These are phyloP conservation scores for Lentinus brumalis DNA, from an alignment of 768 basidiomycete species.

Conservation along the genomic window DNA sequence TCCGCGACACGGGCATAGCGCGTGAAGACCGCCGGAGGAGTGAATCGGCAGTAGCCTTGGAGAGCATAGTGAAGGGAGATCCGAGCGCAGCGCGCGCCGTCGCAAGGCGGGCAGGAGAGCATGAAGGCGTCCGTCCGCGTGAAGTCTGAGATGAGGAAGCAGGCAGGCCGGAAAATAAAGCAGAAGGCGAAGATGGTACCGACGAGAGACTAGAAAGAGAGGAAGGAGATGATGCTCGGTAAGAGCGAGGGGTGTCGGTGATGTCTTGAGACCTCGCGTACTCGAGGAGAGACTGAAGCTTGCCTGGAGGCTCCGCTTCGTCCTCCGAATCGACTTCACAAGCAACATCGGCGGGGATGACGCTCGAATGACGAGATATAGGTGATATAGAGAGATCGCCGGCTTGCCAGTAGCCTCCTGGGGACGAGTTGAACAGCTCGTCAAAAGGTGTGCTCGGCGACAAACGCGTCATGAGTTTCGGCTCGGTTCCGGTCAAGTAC, in stretches of 20 bases:
- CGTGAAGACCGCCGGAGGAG: neutral
- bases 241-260: conserved; percentile 1
- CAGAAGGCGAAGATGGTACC: conserved; percentile 15
- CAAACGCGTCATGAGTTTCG: conserved; percentile 7
- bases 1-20: neutral
- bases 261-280: conserved; percentile 16
- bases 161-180: neutral
- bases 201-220: conserved; percentile 23
- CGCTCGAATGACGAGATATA: conserved; percentile 8
- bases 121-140: neutral
- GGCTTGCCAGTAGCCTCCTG: conserved; percentile 20
- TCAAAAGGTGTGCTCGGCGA: conserved; percentile 20
- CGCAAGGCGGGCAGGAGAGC: conserved; percentile 1
- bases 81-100: neutral
- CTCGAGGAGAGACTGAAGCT: conserved; percentile 19
- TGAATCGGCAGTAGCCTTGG: neutral
- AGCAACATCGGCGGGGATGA: neutral
- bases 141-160: conserved; percentile 18
- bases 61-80: conserved; percentile 2
- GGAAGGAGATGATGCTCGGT: conserved; percentile 10
- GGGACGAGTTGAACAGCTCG: conserved; percentile 22
- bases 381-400: conserved; percentile 16
- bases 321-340: neutral
- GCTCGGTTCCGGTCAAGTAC: neutral
- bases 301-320: conserved; percentile 1